A percentile compares a stretch with the other conserved stretches of the same genome.
phyloP scores from a whole-genome alignment of 2,329 filamentous ascomycete genomes.

The Diplocarpon rosae region DNA sequence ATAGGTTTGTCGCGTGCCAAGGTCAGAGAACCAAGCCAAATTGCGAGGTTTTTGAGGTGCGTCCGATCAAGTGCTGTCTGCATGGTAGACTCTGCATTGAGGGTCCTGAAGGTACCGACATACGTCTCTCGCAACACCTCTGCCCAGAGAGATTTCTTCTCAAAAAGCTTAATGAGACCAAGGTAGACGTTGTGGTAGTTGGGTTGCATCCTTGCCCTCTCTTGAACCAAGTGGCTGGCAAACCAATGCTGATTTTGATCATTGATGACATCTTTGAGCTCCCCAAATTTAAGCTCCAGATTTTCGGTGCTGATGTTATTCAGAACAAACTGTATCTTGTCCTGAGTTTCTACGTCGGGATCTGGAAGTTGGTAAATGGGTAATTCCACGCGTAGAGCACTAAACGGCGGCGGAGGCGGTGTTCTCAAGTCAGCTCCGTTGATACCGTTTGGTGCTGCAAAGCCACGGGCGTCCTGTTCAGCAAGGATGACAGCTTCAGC shows the following conservation, averaged over 20 bases:
- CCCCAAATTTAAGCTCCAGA: constrained; percentile 69
- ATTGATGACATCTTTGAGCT: constrained; percentile 68
- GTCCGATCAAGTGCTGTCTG: constrained; percentile 74
- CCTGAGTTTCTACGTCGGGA: constrained; percentile 74
- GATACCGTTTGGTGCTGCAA: constrained; percentile 1
- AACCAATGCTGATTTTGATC: constrained; percentile 92
- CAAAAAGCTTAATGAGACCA: constrained; percentile 74
- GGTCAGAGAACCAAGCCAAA: constrained; percentile 87
- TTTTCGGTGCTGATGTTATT: constrained; percentile 95
- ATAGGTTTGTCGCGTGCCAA: constrained; percentile 91
- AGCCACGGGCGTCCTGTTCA: constrained; percentile 32
- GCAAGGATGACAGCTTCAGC: constrained; percentile 71
- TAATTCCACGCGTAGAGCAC: constrained; percentile 65
- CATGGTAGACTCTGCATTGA: constrained; percentile 83
- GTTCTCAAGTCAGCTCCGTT: constrained; percentile 12
- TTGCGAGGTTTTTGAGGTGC: constrained; percentile 85
- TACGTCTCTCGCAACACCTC: constrained; percentile 94
- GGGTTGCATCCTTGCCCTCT: constrained; percentile 92
- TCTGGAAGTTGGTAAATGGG: constrained; percentile 62
- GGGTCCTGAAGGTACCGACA: constrained; percentile 69
- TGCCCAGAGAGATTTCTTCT: constrained; percentile 67
- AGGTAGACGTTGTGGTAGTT: constrained; percentile 94
- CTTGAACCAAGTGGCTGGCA: constrained; percentile 85
- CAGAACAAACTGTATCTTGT: constrained; percentile 88
- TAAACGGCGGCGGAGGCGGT: constrained; percentile 59